A percentile compares a stretch with the other conserved stretches of the same genome.
These are phyloP conservation scores for Hibiscus trionum DNA, from an alignment of 345 rosid species.

Conservation along the genomic window DNA sequence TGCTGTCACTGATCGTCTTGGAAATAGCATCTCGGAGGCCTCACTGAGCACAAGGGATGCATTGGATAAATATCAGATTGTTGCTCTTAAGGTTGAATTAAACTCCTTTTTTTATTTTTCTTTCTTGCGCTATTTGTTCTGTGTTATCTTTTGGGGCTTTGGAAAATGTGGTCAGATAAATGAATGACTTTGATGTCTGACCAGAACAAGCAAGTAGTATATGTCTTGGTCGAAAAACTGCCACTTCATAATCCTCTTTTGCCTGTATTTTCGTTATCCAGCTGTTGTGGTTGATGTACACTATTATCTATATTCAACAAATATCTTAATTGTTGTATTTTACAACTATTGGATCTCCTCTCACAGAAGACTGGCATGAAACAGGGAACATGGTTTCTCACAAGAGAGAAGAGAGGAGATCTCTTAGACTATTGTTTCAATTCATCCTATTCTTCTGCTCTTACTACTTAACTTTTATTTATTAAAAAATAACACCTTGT, in stretches of 20 bases:
- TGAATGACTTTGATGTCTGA: not conserved
- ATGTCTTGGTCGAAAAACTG: not conserved
- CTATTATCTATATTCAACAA: not conserved
- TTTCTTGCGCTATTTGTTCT: not conserved
- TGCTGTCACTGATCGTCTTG: conserved; percentile 53
- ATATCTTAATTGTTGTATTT: not conserved
- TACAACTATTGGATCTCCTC: too few species aligned
- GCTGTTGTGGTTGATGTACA: not conserved
- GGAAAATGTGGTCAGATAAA: not conserved
- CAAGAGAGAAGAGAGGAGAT: too few species aligned
- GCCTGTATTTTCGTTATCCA: not conserved
- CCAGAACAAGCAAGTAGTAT: not conserved
- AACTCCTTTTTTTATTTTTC: not conserved
- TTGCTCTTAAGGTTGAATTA: conserved; percentile 66
- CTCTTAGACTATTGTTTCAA: too few species aligned
- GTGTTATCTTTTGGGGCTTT: not conserved
- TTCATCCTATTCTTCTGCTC: too few species aligned
- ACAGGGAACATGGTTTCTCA: too few species aligned
- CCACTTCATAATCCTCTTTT: not conserved
- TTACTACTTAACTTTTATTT: too few species aligned
- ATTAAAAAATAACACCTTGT: too few species aligned
- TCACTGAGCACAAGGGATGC: conserved; percentile 81
- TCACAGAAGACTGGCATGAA: too few species aligned
- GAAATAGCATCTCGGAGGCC: conserved; percentile 52
- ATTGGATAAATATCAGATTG: conserved; percentile 75